Evolutionary conservation across 176 grass and related monocot species (phyloP).

Genomic region (bread wheat (Triticum aestivum)): IWGSC_CS_RefSeq_v2.1 NC_057795.1:538987845-538988344

Average conservation of each 20-base stretch:
- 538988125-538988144: conserved; percentile 4
- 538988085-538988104: background rate
- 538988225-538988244: no score
- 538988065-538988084: background rate
- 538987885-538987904: background rate
- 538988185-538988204: no score
- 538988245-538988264: conserved; percentile 4
- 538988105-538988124: conserved; percentile 34
- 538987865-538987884: background rate
- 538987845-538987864: conserved; percentile 20
- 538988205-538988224: no score
- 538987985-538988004: background rate
- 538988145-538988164: conserved; percentile 19
- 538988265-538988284: conserved; percentile 27
- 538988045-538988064: background rate
- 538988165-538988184: background rate
- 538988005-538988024: background rate
- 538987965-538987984: background rate
- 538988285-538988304: background rate
- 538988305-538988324: conserved; percentile 5
- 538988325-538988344: conserved; percentile 10
- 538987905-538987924: background rate
- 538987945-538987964: no score
- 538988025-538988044: background rate
- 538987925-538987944: conserved; percentile 1